phyloP scores from a whole-genome alignment of 768 basidiomycete genomes.

The Hypholoma fasciculare region DNA sequence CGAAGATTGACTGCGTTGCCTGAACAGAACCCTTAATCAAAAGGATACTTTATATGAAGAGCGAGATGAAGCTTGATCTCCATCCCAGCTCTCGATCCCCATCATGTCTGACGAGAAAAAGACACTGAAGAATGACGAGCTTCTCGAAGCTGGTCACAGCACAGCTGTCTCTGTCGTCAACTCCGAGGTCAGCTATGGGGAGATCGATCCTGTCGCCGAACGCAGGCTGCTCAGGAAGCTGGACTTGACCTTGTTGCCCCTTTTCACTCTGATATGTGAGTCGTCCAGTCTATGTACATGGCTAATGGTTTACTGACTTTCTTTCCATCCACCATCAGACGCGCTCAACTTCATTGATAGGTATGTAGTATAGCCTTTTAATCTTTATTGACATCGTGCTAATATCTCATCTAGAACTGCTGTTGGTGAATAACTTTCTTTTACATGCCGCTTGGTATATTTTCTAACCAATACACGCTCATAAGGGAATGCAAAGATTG shows the following conservation, averaged over 20 bases:
- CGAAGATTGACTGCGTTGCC: not conserved
- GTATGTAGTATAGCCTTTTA: slow-evolving; percentile 12
- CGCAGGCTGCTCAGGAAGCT: slow-evolving; percentile 34
- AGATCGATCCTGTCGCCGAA: slow-evolving; percentile 34
- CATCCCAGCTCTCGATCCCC: slow-evolving; percentile 2
- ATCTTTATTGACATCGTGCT: not conserved
- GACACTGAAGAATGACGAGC: slow-evolving; percentile 3
- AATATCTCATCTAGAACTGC: slow-evolving; percentile 13
- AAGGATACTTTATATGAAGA: not conserved
- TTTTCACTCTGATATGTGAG: slow-evolving; percentile 42
- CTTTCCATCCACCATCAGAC: slow-evolving; percentile 18
- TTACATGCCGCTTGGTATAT: not conserved
- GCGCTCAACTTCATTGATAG: slow-evolving; percentile 40
- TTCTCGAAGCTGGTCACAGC: slow-evolving; percentile 4
- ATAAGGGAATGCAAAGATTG: slow-evolving; percentile 24
- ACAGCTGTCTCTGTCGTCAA: not conserved
- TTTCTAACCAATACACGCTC: not conserved
- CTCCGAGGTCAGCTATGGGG: slow-evolving; percentile 4
- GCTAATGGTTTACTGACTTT: not conserved
- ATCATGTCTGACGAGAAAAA: slow-evolving; percentile 7
- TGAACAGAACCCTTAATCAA: not conserved
- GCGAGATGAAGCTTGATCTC: not conserved
- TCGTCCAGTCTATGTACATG: not conserved
- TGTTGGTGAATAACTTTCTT: slow-evolving; percentile 13
- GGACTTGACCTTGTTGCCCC: slow-evolving; percentile 33